Evolutionary conservation across 2,329 filamentous ascomycete species (phyloP), one percentile per base, ranked within the genome.

Genomic region (Dothistroma pini): DNA sequence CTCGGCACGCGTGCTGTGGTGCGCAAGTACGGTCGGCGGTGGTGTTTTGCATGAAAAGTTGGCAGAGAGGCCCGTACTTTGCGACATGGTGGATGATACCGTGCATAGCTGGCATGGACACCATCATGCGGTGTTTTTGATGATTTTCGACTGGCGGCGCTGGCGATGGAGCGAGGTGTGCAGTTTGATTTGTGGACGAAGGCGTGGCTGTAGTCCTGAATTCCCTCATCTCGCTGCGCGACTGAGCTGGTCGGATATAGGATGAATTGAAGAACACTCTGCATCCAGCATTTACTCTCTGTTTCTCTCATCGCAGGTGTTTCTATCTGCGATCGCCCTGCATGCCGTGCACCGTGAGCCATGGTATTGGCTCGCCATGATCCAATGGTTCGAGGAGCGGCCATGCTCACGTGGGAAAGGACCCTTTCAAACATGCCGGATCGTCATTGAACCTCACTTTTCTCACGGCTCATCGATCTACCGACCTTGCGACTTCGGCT

Each of bases 301-400:
- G 19, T 22, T 54, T n/a, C 29, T 38, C 10, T 54, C 14, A 19
- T 44, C 9, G 41, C 41, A 44, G 16, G 35, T 9, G 35, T 38
- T 38, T 38, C 25, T 29, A 29, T 3, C 3, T 29, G 25, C 25
- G 25, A 29, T 6, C 3, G 2, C 25, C 25, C 25, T 29, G 25
- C 25, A 29, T 29, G 25, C 25, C 25, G 25, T 44, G 12, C 16
- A 19, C 8, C 8, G 41, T 19, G 14, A 44, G 41, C 41, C 41
- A 44, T 44, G 9, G 16, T 44, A 6, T 7, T 9, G 41, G 16
- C 9, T 38, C 14, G 41, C 16, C 8, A n/a, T n/a, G 41, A 38
- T 41, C 41, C 57, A n/a, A 53, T 59, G 51, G n/a, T n/a, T n/a
- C n/a, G 50, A 41, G 38, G 52, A 21, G 57, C 51, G 51, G 51